phyloP scores from a whole-genome alignment of 1,139 yeast species.

The Yamadazyma epiphylla region DNA sequence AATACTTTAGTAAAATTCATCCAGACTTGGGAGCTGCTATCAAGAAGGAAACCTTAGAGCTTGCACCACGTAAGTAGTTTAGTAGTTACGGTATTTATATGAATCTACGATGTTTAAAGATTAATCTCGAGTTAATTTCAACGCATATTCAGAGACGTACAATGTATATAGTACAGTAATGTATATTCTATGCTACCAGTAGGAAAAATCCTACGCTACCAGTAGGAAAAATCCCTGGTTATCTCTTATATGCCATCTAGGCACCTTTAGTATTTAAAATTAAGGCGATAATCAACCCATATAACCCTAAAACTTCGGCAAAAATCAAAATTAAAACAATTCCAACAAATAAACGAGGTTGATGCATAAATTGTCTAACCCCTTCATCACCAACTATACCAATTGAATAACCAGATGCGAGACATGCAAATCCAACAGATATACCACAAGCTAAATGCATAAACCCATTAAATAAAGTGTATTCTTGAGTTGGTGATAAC shows the following conservation, averaged over 20 bases:
- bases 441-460: constrained; percentile 97
- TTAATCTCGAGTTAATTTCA: too few species aligned
- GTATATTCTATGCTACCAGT: too few species aligned
- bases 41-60: constrained; percentile 57
- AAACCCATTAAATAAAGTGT: constrained; percentile 89
- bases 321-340: constrained; percentile 96
- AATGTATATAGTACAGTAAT: too few species aligned
- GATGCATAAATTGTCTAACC: constrained; percentile 94
- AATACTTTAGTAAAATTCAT: constrained; percentile 65
- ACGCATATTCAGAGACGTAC: too few species aligned
- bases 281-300: constrained; percentile 91
- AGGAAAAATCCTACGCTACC: too few species aligned
- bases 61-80: constrained; percentile 53
- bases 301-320: constrained; percentile 97
- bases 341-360: constrained; percentile 95
- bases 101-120: too few species aligned
- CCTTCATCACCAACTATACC: constrained; percentile 99
- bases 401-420: constrained; percentile 97
- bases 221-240: too few species aligned
- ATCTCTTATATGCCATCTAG: too few species aligned
- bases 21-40: constrained; percentile 57
- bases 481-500: constrained; percentile 67
- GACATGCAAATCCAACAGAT: constrained; percentile 91
- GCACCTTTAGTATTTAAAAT: constrained; percentile 82
- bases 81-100: too few species aligned